A percentile compares a stretch with the other conserved stretches of the same genome.
Conservation (phyloP, 139 green algal genomes). For the Micromonas commoda region DNA sequence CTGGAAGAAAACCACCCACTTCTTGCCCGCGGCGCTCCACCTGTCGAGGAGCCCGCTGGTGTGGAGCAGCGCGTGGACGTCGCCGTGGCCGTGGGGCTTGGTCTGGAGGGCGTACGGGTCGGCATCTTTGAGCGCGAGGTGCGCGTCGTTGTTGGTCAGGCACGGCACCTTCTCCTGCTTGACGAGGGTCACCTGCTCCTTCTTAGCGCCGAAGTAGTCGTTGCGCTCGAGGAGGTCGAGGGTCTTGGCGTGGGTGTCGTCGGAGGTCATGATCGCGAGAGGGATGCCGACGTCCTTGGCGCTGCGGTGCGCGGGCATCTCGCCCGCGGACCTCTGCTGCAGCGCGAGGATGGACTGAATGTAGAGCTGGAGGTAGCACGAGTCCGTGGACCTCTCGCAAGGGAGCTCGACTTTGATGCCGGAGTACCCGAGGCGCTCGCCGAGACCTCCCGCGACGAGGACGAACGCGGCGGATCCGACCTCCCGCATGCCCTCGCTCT, state of each 20-base stretch:
- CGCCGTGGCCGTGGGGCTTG: conserved; percentile 96
- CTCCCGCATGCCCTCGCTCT: conserved; percentile 45
- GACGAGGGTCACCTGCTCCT: conserved; percentile 57
- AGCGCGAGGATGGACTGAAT: conserved; percentile 81
- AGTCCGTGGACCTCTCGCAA: conserved; percentile 60
- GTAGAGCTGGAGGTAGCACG: conserved; percentile 88
- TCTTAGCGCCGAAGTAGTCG: conserved; percentile 76
- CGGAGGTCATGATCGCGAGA: conserved; percentile 96
- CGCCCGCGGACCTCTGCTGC: conserved; percentile 41
- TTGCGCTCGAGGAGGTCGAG: conserved; percentile 68
- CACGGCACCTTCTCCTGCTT: conserved; percentile 99
- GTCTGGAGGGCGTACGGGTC: conserved; percentile 65
- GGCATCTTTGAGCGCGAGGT: conserved; percentile 65
- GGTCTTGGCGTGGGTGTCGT: conserved; percentile 89
- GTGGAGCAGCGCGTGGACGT: conserved; percentile 93
- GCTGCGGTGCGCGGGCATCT: neutral
- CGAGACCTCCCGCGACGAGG: conserved; percentile 92
- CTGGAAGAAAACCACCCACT: conserved; percentile 97
- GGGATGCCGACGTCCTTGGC: conserved; percentile 50
- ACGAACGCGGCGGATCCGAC: conserved; percentile 73
- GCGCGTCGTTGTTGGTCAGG: conserved; percentile 78
- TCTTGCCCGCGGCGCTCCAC: conserved; percentile 54
- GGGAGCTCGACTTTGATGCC: conserved; percentile 86
- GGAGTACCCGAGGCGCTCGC: conserved; percentile 88
- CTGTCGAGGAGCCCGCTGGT: conserved; percentile 46